Conservation (phyloP, 441 rosid species). For the Codiaeum variegatum region DNA sequence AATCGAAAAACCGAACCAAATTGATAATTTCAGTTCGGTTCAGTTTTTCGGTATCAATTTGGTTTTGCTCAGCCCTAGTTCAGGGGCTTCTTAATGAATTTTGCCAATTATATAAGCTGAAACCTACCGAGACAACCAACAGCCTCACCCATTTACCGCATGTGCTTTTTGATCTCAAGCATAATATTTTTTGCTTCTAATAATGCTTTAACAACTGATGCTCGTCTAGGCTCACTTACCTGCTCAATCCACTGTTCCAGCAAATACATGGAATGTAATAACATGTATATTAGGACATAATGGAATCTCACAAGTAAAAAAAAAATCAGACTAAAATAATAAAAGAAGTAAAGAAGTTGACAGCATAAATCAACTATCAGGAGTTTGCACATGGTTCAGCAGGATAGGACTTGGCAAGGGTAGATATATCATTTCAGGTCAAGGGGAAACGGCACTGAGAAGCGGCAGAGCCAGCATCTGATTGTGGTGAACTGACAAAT, state of each 20-base stretch:
- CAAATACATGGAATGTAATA: slow-evolving; percentile 25
- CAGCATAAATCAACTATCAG: neutral
- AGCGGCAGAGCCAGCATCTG: neutral
- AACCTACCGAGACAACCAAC: slow-evolving; percentile 81
- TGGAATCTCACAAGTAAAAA: neutral
- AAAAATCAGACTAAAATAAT: neutral
- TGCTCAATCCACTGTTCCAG: slow-evolving; percentile 72
- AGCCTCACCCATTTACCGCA: slow-evolving; percentile 90
- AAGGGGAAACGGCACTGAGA: too few species aligned
- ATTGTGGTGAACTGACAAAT: neutral
- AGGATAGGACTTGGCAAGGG: neutral
- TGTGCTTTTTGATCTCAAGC: slow-evolving; percentile 65
- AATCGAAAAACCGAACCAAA: too few species aligned
- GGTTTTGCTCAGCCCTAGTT: too few species aligned
- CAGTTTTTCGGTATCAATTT: too few species aligned
- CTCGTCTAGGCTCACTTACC: slow-evolving; percentile 48
- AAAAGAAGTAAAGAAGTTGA: neutral
- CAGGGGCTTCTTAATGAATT: too few species aligned
- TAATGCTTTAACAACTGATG: slow-evolving; percentile 52
- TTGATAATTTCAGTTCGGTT: too few species aligned
- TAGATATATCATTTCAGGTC: too few species aligned
- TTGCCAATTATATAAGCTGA: too few species aligned
- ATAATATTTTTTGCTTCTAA: slow-evolving; percentile 69
- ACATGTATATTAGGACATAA: slow-evolving; percentile 16
- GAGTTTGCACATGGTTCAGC: neutral